Conservation (phyloP, 306 rosid genomes). For the Clitoria ternatea region DNA sequence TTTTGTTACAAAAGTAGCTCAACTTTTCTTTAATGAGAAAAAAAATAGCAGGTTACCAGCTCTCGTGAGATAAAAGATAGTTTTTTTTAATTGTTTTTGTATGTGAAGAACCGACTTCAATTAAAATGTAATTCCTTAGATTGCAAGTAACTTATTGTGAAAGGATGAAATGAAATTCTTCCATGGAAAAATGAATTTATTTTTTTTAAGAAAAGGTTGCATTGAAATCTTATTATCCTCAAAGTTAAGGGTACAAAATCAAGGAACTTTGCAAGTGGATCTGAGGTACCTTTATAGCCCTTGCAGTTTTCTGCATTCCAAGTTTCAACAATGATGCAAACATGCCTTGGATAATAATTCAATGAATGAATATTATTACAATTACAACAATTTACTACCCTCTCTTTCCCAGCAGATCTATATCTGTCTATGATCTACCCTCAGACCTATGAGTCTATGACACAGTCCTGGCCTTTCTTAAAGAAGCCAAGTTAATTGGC, state of each 20-base stretch:
- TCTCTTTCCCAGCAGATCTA: conserved; percentile 38
- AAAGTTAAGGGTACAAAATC: not conserved
- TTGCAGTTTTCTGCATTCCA: conserved; percentile 6
- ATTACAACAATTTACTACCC: conserved; percentile 18
- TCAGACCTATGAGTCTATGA: conserved; percentile 48
- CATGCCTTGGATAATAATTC: conserved; percentile 28
- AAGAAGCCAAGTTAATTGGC: conserved; percentile 54
- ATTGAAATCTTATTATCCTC: not conserved
- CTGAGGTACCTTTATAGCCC: conserved; percentile 26
- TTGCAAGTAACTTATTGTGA: not conserved
- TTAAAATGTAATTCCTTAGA: not conserved
- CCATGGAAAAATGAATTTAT: not conserved
- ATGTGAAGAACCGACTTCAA: not conserved
- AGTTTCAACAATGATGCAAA: conserved; percentile 35
- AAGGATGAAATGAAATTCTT: not conserved
- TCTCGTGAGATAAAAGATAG: no score
- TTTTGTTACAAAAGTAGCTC: not conserved
- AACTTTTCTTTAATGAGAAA: no score
- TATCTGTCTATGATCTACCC: conserved; percentile 33
- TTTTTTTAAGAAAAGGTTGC: not conserved
- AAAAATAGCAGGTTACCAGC: no score
- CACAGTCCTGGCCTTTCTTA: conserved; percentile 55
- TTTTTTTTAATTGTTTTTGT: no score
- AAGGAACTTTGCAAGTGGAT: conserved; percentile 22
- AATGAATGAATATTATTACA: no score